A percentile compares a stretch with the other conserved stretches of the same genome.
Conservation (phyloP, 2,329 filamentous ascomycete genomes). For the Clarireedia monteithiana region DNA sequence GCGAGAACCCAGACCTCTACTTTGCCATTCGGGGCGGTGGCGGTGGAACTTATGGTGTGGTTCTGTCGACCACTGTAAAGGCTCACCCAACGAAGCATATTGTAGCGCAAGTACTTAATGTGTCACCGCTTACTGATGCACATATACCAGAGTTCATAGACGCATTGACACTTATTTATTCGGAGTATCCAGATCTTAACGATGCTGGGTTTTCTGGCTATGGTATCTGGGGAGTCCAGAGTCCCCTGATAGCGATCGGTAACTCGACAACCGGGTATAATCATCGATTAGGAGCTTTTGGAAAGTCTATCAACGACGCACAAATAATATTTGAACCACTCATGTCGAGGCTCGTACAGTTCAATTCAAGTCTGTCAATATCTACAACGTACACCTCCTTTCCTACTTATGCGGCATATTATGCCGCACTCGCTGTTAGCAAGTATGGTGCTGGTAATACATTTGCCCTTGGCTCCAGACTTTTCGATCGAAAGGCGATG, state of each 20-base stretch:
- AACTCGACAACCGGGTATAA: slow-evolving; percentile 25
- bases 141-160: slow-evolving; percentile 25
- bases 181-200: slow-evolving; percentile 28
- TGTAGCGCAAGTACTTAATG: slow-evolving; percentile 20
- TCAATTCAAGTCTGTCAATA: slow-evolving; percentile 12
- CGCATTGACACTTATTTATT: slow-evolving; percentile 26
- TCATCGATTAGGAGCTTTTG: slow-evolving; percentile 27
- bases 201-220: slow-evolving; percentile 26
- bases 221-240: slow-evolving; percentile 26
- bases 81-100: slow-evolving; percentile 31
- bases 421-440: slow-evolving; percentile 21
- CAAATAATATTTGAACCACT: slow-evolving; percentile 10
- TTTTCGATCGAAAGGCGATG: slow-evolving; percentile 22
- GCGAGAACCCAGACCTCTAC: slow-evolving; percentile 27
- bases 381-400: slow-evolving; percentile 13
- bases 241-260: slow-evolving; percentile 18
- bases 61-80: slow-evolving; percentile 34
- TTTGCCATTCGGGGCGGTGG: slow-evolving; percentile 31
- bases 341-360: not conserved
- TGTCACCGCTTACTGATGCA: slow-evolving; percentile 19
- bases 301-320: slow-evolving; percentile 21
- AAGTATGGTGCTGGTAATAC: slow-evolving; percentile 17
- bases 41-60: slow-evolving; percentile 30
- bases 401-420: slow-evolving; percentile 26
- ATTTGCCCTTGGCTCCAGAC: slow-evolving; percentile 23